Conservation (phyloP, 2,329 filamentous ascomycete genomes). For the Scolecobasidium constrictum region DNA sequence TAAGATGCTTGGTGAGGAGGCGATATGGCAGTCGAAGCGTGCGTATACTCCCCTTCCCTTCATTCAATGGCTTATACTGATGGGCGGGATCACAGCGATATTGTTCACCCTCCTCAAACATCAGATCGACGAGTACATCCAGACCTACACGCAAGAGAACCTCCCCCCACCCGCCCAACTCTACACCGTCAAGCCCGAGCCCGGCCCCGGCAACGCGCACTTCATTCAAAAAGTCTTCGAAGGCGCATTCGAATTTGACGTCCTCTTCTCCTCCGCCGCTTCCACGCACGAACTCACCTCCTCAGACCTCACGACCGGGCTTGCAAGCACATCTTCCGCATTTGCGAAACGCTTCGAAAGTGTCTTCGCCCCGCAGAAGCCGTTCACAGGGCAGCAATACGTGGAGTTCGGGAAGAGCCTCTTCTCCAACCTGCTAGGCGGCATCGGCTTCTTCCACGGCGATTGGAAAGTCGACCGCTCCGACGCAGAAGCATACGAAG, state of each 20-base stretch:
- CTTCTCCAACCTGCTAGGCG: conserved; percentile 85
- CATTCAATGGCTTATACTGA: background rate
- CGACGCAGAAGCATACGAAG: conserved; percentile 78
- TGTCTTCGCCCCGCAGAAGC: conserved; percentile 59
- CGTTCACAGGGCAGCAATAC: conserved; percentile 66
- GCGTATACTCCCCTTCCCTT: no score
- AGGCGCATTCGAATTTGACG: conserved; percentile 76
- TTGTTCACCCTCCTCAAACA: conserved; percentile 48
- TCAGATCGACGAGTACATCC: conserved; percentile 44
- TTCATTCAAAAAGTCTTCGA: conserved; percentile 83
- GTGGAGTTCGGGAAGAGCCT: conserved; percentile 68
- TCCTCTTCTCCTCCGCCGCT: conserved; percentile 66
- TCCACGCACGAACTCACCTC: conserved; percentile 24
- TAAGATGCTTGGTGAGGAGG: conserved; percentile 49
- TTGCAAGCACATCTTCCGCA: conserved; percentile 54
- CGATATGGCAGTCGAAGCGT: conserved; percentile 71
- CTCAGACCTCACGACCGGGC: conserved; percentile 20
- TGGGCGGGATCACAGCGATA: conserved; percentile 33
- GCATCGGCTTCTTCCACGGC: conserved; percentile 88
- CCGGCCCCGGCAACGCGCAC: conserved; percentile 66
- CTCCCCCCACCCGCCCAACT: conserved; percentile 69
- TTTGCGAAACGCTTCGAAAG: conserved; percentile 59
- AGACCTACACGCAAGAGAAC: conserved; percentile 48
- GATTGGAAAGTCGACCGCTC: conserved; percentile 77
- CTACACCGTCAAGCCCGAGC: conserved; percentile 61